These are phyloP conservation scores for Fusarium luffae DNA, from an alignment of 2,329 filamentous ascomycete species.

Conservation along the genomic window DNA sequence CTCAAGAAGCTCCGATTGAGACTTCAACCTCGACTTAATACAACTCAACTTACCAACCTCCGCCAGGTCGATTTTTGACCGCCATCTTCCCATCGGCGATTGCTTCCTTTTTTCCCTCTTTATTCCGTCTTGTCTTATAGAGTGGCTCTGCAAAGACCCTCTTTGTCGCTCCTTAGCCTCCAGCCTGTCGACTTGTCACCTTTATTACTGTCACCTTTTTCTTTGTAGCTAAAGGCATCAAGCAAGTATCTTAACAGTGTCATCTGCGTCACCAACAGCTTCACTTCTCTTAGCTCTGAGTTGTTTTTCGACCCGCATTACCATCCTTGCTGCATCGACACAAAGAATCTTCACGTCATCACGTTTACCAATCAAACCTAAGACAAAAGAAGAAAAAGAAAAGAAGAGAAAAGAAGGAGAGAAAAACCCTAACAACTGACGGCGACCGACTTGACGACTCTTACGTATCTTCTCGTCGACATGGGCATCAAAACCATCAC, in stretches of 20 bases:
- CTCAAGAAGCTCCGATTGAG: constrained; percentile 19
- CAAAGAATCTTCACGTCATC: constrained; percentile 23
- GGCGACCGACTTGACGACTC: constrained; percentile 28
- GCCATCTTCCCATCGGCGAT: constrained; percentile 30
- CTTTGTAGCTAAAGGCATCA: constrained; percentile 5
- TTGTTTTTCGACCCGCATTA: constrained; percentile 9
- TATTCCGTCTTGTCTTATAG: constrained; percentile 7
- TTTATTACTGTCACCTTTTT: constrained; percentile 20
- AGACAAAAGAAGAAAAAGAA: not conserved
- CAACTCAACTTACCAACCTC: constrained; percentile 17
- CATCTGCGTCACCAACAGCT: constrained; percentile 12
- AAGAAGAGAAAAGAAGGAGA: not conserved
- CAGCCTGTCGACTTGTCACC: constrained; percentile 1
- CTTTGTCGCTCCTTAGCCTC: constrained; percentile 23
- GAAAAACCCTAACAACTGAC: constrained; percentile 11
- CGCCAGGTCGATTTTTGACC: constrained; percentile 19
- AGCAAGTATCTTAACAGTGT: not conserved
- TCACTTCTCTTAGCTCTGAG: constrained; percentile 13
- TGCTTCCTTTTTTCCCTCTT: constrained; percentile 16
- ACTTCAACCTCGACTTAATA: constrained; percentile 22
- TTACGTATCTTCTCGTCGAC: constrained; percentile 43
- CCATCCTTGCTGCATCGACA: constrained; percentile 12
- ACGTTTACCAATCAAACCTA: constrained; percentile 8
- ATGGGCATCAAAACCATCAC: constrained; percentile 44
- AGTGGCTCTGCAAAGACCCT: constrained; percentile 23